These are phyloP conservation scores for Ilyonectria sp. DNA, from an alignment of 2,329 filamentous ascomycete species.

Conservation along the genomic window DNA sequence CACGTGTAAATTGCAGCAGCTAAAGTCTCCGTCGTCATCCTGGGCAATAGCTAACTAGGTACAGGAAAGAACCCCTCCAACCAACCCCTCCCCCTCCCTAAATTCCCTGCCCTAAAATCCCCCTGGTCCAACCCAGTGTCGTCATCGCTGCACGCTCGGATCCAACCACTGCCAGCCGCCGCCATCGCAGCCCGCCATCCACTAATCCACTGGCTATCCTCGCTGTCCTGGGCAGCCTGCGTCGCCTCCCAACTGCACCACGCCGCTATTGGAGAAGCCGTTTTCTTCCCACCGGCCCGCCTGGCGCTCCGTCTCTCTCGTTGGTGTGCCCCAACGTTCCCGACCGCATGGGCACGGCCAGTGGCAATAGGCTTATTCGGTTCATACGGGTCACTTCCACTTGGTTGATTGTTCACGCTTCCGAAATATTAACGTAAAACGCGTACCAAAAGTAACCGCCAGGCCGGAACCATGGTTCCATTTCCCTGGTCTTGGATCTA, in stretches of 20 bases:
- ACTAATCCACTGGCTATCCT: conserved; percentile 18
- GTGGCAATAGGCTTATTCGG: conserved; percentile 7
- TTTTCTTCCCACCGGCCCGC: conserved; percentile 42
- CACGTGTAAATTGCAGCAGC: conserved; percentile 4
- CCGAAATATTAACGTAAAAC: conserved; percentile 9
- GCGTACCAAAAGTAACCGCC: background rate
- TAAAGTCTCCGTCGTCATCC: conserved; percentile 19
- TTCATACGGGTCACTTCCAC: background rate
- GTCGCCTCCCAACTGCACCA: background rate
- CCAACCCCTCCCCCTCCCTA: conserved; percentile 25
- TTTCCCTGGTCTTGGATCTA: conserved; percentile 2
- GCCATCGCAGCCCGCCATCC: conserved; percentile 34
- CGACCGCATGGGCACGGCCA: background rate
- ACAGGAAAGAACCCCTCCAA: conserved; percentile 37
- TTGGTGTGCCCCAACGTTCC: conserved; percentile 18
- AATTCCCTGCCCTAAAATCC: conserved; percentile 37
- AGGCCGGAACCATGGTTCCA: background rate
- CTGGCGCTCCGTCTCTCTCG: conserved; percentile 31
- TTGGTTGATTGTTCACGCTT: background rate
- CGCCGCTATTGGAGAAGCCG: background rate
- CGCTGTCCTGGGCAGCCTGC: conserved; percentile 8
- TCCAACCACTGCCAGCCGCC: conserved; percentile 20
- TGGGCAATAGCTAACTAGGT: background rate
- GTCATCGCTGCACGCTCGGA: conserved; percentile 40
- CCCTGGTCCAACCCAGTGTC: conserved; percentile 39